A percentile compares a stretch with the other conserved stretches of the same genome.
Conservation (phyloP, 345 rosid species). For the Citrus inodora region DNA sequence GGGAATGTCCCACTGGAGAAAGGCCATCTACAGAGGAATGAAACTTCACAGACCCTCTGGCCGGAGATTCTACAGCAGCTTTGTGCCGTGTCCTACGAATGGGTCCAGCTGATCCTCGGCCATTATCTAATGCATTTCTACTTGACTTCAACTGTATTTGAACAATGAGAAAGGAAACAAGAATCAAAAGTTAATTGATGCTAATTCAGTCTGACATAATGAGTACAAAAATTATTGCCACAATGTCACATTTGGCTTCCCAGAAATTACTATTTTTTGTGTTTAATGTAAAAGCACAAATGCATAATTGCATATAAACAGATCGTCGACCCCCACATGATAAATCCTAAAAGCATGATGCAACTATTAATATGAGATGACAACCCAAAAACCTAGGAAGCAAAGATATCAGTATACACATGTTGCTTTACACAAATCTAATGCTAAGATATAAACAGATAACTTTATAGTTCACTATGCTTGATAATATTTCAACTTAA, state of each 20-base stretch:
- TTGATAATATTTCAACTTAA: not conserved
- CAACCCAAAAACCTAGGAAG: not conserved
- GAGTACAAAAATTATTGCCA: not conserved
- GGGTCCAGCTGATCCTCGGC: constrained; percentile 69
- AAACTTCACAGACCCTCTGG: constrained; percentile 38
- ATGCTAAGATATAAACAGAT: not conserved
- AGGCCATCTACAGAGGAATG: constrained; percentile 31
- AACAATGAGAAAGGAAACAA: constrained; percentile 5
- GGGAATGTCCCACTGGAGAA: constrained; percentile 35
- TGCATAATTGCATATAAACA: not conserved
- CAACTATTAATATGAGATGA: not conserved
- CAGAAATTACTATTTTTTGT: not conserved
- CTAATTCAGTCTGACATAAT: constrained; percentile 1
- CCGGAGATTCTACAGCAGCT: constrained; percentile 27
- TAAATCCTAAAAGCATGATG: not conserved
- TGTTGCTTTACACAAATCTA: not conserved
- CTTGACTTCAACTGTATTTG: constrained; percentile 35
- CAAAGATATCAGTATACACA: not conserved
- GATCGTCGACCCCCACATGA: not conserved
- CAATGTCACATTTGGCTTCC: not conserved
- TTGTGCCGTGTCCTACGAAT: constrained; percentile 50
- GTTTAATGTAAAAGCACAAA: not conserved
- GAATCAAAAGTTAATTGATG: constrained; percentile 5
- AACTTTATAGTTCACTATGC: not conserved
- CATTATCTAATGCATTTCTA: constrained; percentile 35